Evolutionary conservation across 1,284 basidiomycete species (phyloP), one percentile per base, ranked within the genome.

Genomic region (Neolentinus lepideus): DNA sequence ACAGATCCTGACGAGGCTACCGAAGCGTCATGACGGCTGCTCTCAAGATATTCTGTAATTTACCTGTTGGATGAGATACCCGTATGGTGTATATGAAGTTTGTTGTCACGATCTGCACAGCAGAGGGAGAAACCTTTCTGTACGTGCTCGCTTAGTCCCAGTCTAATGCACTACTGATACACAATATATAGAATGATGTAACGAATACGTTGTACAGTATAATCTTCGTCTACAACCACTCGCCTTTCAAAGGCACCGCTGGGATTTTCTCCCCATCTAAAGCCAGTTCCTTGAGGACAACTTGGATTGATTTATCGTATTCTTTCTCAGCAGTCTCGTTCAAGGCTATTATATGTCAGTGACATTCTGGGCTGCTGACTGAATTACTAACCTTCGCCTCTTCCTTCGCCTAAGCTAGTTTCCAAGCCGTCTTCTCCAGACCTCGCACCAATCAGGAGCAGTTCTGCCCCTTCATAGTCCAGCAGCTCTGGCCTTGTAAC

Each of bases 361-460:
- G 6, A 24, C 19, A 51, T 10, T 25, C 6, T 31, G 29, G 24
- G 10, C 21, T 54, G 38, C 10, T 12, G 29, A 52, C 4, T 4
- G 25, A 35, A 57, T 8, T 9, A 58, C 74, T 62, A 56, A 77
- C 80, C 77, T 69, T 74, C 64, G 14, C 81, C 73, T 62, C 82
- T 64, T 46, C 74, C 75, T 61, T 79, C 78, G 0, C 80, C 80
- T 22, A 85, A 63, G 56, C 76, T 79, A 36, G 67, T 60, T 54
- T 79, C 77, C 35, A 80, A 58, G 0, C 76, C 77, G 36, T 76
- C 67, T 45, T 76, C 73, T 0, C 76, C 78, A 6, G 69, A 73
- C 58, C 77, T 73, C 0, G 79, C 76, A n/a, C 78, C 79, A 57
- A 87, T 80, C 55, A 88, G 69, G 48, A 88, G 63, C 22, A 87